phyloP scores from a whole-genome alignment of 2,329 filamentous ascomycete species.

The Neonectria punicea region DNA sequence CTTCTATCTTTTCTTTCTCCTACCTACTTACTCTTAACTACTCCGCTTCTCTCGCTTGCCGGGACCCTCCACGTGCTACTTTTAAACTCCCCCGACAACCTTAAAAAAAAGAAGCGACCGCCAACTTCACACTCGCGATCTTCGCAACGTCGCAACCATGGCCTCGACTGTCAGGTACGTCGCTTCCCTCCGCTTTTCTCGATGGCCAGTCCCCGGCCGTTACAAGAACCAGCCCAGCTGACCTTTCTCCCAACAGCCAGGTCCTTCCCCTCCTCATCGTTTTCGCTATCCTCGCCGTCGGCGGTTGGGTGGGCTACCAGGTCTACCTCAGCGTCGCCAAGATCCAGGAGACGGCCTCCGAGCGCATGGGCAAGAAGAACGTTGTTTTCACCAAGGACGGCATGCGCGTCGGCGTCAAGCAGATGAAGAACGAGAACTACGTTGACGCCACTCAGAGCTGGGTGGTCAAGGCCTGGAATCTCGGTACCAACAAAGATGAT shows the following conservation, averaged over 20 bases:
- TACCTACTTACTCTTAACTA: not conserved
- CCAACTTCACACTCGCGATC: not conserved
- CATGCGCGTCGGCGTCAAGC: constrained; percentile 75
- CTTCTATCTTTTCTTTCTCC: not conserved
- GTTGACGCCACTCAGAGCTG: constrained; percentile 78
- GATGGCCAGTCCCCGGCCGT: not conserved
- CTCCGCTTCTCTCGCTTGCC: not conserved
- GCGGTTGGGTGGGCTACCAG: constrained; percentile 76
- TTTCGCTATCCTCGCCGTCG: constrained; percentile 68
- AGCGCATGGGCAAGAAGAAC: constrained; percentile 80
- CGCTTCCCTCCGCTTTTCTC: not conserved
- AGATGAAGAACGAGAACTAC: constrained; percentile 75
- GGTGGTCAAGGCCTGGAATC: constrained; percentile 74
- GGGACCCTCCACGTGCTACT: constrained; percentile 1
- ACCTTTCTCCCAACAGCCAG: constrained; percentile 54
- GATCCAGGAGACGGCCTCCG: constrained; percentile 71
- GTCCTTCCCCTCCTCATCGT: constrained; percentile 75
- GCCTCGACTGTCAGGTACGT: constrained; percentile 39
- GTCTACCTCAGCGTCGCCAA: constrained; percentile 75
- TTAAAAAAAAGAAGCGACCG: not conserved
- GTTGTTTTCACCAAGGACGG: constrained; percentile 81
- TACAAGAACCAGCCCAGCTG: constrained; percentile 9
- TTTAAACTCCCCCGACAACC: constrained; percentile 3
- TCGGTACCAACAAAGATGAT: constrained; percentile 51
- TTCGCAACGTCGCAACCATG: constrained; percentile 28